Evolutionary conservation across 2,329 filamentous ascomycete species (phyloP).

Genomic region (Sclerotinia sclerotiorum): DNA sequence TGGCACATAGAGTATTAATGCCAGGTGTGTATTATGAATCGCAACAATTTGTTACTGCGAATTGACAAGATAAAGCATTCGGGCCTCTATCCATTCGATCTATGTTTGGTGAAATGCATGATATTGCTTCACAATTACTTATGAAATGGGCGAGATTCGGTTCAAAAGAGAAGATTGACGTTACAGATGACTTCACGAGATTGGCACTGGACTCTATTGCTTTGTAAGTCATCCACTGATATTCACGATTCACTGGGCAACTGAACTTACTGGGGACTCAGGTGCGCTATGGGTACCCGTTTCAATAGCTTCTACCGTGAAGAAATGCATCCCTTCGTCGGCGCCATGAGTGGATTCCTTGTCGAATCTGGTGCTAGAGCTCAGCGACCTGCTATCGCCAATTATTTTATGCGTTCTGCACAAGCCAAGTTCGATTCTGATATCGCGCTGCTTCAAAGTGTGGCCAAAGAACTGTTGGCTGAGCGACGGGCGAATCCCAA

Average conservation of each 20-base stretch:
- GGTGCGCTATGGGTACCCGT: slow-evolving; percentile 70
- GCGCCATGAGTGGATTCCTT: slow-evolving; percentile 65
- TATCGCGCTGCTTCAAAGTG: slow-evolving; percentile 46
- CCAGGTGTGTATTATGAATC: slow-evolving; percentile 42
- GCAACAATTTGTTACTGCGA: background rate
- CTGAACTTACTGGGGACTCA: background rate
- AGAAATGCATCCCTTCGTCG: slow-evolving; percentile 67
- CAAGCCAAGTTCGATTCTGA: slow-evolving; percentile 52
- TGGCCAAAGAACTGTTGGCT: slow-evolving; percentile 54
- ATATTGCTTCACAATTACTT: slow-evolving; percentile 63
- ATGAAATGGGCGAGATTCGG: slow-evolving; percentile 70
- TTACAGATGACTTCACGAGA: slow-evolving; percentile 70
- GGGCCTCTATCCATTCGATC: slow-evolving; percentile 64
- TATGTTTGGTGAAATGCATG: slow-evolving; percentile 71
- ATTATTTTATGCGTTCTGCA: slow-evolving; percentile 49
- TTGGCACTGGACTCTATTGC: slow-evolving; percentile 63
- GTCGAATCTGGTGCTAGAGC: slow-evolving; percentile 55
- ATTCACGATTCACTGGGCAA: background rate
- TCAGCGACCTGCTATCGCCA: slow-evolving; percentile 46
- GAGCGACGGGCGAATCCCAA: slow-evolving; percentile 55
- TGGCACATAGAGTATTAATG: slow-evolving; percentile 64
- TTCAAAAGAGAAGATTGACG: slow-evolving; percentile 54
- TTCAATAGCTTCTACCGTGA: slow-evolving; percentile 76
- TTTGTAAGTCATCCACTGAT: slow-evolving; percentile 42
- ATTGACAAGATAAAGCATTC: slow-evolving; percentile 49